Evolutionary conservation across 108 stramenopile species (phyloP), one percentile per base, ranked within the genome.

Genomic region (Cylindrotheca closterium): DNA sequence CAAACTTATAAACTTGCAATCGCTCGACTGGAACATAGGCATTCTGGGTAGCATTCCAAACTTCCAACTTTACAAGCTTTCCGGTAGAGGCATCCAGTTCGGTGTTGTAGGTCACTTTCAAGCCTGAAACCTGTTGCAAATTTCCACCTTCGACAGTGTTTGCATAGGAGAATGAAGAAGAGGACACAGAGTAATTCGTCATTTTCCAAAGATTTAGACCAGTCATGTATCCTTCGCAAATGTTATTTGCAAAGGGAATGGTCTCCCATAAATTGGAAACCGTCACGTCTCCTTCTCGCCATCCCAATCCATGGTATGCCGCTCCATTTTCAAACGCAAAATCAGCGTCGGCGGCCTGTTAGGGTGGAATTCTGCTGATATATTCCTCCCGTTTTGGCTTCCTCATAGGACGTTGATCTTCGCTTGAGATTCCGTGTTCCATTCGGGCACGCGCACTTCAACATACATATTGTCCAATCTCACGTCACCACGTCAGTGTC

Each of bases 1-100:
- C 75, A 78, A 77, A 84, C 18, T 57, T 63, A 60, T 84, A 84
- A 21, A 80, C 23, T 47, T 75, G 55, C 45, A 80, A 56, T 22
- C 77, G 52, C 23, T 84, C 82, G 1, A 84, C 22, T 42, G 79
- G 79, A 18, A 42, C 34, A 65, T 33, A 84, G 18, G 53, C 52
- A 2, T 67, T 33, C 15, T 45, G 37, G 1, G 53, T 69, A 25
- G 19, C 17, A 54, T 84, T 57, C 60, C 52, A 67, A 1, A 84
- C 50, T 10, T 84, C 61, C 7, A 63, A 18, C 8, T 3, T 32
- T 10, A 63, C 25, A 21, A 63, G 30, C n/a, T 49, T 26, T n/a
- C n/a, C n/a, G n/a, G n/a, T n/a, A n/a, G 61, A 29, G 17, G 48
- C 61, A 27, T 58, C 21, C 71, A 51, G 5, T 66, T 52, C 4